Conservation (phyloP, 108 stramenopile species). For the Licmophora abbreviata region DNA sequence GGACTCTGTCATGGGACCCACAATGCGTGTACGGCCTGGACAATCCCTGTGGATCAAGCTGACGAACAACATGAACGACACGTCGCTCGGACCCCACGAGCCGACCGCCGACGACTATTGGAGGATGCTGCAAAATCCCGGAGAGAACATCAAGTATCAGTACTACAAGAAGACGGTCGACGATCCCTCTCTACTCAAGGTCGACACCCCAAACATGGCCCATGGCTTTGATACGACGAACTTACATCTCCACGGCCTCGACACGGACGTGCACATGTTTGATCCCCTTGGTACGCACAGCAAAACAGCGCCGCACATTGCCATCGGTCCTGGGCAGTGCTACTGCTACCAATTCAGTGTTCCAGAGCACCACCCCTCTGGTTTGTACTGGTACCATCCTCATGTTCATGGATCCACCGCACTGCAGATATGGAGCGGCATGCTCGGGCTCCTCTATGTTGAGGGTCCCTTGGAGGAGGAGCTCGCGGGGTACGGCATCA, state of each 20-base stretch:
- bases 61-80: constrained; percentile 18
- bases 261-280: constrained; percentile 45
- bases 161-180: constrained; percentile 19
- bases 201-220: constrained; percentile 28
- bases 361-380: constrained; percentile 39
- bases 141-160: constrained; percentile 34
- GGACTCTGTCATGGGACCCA: constrained; percentile 22
- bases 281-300: constrained; percentile 37
- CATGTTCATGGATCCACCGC: constrained; percentile 42
- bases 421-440: constrained; percentile 35
- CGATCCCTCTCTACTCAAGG: constrained; percentile 18
- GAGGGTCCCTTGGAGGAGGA: constrained; percentile 22
- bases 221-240: constrained; percentile 33
- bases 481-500: constrained; percentile 16
- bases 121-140: constrained; percentile 25
- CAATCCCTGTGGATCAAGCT: constrained; percentile 37
- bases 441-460: constrained; percentile 33
- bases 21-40: constrained; percentile 34
- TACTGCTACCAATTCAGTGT: constrained; percentile 36
- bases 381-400: constrained; percentile 48
- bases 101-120: constrained; percentile 25
- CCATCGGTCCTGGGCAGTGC: constrained; percentile 28
- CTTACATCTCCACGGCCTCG: constrained; percentile 39
- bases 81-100: not conserved
- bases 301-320: constrained; percentile 26